These are phyloP conservation scores for Zarea fungicola DNA, from an alignment of 2,329 filamentous ascomycete genomes.

Conservation along the genomic window DNA sequence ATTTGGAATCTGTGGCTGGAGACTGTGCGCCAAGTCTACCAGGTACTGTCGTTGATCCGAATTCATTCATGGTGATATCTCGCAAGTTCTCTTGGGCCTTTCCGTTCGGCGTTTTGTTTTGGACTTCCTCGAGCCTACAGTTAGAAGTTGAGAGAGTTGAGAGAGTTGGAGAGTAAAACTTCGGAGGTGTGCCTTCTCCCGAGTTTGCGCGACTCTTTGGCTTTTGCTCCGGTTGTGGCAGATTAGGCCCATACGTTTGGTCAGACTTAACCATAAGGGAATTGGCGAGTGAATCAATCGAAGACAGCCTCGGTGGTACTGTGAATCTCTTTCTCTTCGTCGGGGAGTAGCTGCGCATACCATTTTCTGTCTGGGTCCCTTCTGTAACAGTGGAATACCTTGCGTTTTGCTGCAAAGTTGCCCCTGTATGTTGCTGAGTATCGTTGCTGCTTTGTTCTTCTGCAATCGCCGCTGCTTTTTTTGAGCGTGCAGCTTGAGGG, in stretches of 20 bases:
- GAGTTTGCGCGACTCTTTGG: background rate
- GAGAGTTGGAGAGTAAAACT: background rate
- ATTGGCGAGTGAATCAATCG: conserved; percentile 1
- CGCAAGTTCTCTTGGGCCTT: background rate
- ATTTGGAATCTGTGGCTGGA: conserved; percentile 10
- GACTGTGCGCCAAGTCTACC: background rate
- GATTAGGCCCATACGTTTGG: no score
- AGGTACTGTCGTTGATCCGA: background rate
- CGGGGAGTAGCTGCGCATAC: background rate
- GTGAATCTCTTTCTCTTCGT: conserved; percentile 2
- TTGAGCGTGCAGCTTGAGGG: background rate
- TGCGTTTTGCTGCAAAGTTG: background rate
- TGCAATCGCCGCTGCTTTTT: background rate
- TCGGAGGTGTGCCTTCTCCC: background rate
- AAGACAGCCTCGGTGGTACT: conserved; percentile 6
- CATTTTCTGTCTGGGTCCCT: background rate
- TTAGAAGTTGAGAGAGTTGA: no score
- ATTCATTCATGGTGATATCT: background rate
- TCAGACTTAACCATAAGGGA: no score
- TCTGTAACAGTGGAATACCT: background rate
- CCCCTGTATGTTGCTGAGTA: background rate
- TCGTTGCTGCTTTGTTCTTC: background rate
- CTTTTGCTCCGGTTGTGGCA: background rate
- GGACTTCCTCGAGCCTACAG: no score
- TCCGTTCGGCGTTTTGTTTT: background rate